Evolutionary conservation across 768 basidiomycete genomes (phyloP).

Genomic region (Lanmaoa rubissima): DNA sequence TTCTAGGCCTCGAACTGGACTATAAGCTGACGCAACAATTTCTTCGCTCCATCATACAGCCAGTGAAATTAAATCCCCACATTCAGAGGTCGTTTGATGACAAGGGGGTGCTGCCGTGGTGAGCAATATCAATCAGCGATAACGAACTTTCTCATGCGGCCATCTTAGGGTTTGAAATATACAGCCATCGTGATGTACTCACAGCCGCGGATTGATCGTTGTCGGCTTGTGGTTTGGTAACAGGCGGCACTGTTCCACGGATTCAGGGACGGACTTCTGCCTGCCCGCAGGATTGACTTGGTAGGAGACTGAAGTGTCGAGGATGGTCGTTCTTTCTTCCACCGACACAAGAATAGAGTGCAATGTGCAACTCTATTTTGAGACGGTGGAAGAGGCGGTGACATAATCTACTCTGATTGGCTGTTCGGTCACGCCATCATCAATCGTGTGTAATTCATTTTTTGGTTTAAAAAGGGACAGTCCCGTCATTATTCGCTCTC

Average conservation of each 20-base stretch:
- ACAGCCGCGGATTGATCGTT: background rate
- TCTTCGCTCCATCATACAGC: background rate
- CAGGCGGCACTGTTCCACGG: background rate
- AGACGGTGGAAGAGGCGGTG: background rate
- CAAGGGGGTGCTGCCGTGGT: too few species aligned
- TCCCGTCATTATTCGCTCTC: background rate
- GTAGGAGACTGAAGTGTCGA: too few species aligned
- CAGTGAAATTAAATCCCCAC: background rate
- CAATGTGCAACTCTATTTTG: background rate
- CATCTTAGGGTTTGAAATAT: background rate
- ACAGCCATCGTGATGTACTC: background rate
- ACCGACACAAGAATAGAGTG: too few species aligned
- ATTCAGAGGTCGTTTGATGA: background rate
- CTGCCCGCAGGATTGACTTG: too few species aligned
- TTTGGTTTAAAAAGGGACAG: slow-evolving; percentile 4
- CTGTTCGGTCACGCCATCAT: slow-evolving; percentile 27
- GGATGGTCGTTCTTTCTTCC: too few species aligned
- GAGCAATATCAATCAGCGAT: background rate
- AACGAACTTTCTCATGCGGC: background rate
- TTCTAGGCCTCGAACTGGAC: background rate
- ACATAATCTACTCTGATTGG: slow-evolving; percentile 28
- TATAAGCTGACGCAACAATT: background rate
- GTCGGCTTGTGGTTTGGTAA: background rate
- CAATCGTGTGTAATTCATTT: slow-evolving; percentile 11
- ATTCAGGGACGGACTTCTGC: background rate